These are phyloP conservation scores for Rauvolfia tetraphylla DNA, from an alignment of 257 asterid genomes.

Conservation along the genomic window DNA sequence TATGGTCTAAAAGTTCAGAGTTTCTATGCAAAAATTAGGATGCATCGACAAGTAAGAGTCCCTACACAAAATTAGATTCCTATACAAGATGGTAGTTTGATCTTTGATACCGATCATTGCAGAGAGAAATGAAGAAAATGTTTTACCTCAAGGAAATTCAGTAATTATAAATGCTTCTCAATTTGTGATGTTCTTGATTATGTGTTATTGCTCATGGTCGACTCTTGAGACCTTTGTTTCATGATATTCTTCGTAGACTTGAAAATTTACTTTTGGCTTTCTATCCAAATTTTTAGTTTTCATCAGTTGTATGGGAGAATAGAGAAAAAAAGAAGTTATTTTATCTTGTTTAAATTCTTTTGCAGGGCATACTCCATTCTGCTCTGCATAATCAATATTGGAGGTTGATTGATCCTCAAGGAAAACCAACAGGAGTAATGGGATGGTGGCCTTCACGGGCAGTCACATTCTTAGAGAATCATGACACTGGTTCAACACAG, in stretches of 20 bases:
- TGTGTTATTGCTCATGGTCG: not conserved
- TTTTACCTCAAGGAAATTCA: not conserved
- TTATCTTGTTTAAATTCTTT: not conserved
- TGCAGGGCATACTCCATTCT: conserved; percentile 42
- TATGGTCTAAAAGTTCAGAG: not conserved
- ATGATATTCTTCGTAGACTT: not conserved
- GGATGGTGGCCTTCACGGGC: conserved; percentile 74
- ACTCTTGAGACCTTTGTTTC: not conserved
- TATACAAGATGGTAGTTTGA: not conserved
- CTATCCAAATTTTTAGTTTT: not conserved
- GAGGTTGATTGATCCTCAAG: conserved; percentile 53
- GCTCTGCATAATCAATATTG: conserved; percentile 46
- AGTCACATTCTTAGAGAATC: conserved; percentile 61
- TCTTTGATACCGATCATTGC: not conserved
- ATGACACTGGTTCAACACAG: conserved; percentile 67
- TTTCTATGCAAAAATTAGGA: not conserved
- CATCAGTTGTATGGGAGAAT: conserved; percentile 1
- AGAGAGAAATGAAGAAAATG: not conserved
- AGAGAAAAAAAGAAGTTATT: not conserved
- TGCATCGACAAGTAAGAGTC: not conserved
- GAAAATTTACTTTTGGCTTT: not conserved
- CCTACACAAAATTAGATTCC: too few relatives aligned
- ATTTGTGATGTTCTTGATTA: not conserved
- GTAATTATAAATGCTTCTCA: not conserved
- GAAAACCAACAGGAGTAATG: conserved; percentile 65